Percentiles rank a stretch among this genome's conserved stretches.
Conservation (phyloP, 208 protist genomes). For the Trichomonas gallinae region DNA sequence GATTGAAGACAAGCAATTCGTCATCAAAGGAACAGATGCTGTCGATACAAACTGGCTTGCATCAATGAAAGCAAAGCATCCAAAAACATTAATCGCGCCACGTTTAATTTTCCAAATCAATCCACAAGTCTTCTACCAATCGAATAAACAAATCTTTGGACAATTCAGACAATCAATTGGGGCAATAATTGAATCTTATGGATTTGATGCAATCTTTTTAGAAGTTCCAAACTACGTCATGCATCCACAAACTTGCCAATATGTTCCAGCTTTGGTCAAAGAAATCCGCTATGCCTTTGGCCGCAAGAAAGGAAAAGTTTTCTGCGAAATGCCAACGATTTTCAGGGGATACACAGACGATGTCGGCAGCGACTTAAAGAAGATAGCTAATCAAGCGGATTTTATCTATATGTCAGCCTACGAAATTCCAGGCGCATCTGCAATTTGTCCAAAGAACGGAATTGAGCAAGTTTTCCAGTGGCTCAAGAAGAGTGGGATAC, state of each 20-base stretch:
- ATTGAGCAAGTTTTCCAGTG: neutral
- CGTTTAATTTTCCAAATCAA: neutral
- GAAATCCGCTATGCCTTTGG: neutral
- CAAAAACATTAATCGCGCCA: neutral
- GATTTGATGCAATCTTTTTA: slow-evolving; percentile 1
- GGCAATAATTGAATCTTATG: neutral
- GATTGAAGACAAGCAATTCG: neutral
- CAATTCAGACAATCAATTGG: neutral
- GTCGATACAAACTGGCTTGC: neutral
- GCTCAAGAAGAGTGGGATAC: neutral
- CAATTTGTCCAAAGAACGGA: neutral
- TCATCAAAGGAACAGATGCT: neutral
- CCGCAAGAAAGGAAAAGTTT: neutral
- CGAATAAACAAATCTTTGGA: neutral
- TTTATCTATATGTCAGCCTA: neutral
- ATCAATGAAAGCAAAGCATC: neutral
- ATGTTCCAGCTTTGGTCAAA: neutral
- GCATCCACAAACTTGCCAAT: neutral
- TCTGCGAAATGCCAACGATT: neutral
- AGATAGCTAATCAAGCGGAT: neutral
- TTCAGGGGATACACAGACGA: neutral
- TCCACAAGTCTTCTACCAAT: neutral
- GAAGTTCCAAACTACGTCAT: neutral
- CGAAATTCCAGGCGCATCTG: neutral
- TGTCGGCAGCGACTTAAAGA: neutral